Base-by-base conservation (phyloP, 1,139 yeast genomes). In the Schwanniomyces etchellsii region DNA sequence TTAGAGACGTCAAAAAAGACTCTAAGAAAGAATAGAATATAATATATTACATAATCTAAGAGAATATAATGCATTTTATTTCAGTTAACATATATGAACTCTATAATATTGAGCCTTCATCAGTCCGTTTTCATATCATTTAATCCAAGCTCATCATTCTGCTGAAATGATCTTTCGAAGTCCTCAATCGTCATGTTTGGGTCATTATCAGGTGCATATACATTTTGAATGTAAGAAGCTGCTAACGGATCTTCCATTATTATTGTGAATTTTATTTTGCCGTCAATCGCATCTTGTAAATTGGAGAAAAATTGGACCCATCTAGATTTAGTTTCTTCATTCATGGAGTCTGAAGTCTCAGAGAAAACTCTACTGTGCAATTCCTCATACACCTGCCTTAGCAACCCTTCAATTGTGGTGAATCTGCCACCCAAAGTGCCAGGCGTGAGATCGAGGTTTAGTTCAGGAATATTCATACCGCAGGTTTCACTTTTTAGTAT, bases 341-440 rank as follows among this genome's bases (percentile, higher is more conserved):
- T 91, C 96, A 91, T 88, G 5, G 96, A 83, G 52, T 91, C 98
- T 1, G 94, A 82, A 2, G 93, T 80, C 52, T 83, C 82, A 5
- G 86, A 73, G 54, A 84, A 85, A 7, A 91, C 95, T 56, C 94
- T 77, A 12, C 81, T 64, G 47, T 88, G 83, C 41, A 93, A 74
- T 57, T 91, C 98, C 38, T 86, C 96, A 44, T 77, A 68, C 13
- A 91, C 97, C 59, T 93, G 97, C 29, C 76, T 70, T 42, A 93
- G 64, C 37, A 93, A 70, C 37, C 99, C 99, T 63, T 91, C 98
- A 43, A 91, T 66, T 14, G 99, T 93, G 28, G 98, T 93, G 65
- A 93, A 93, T 52, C 98, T 75, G 33, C 99, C 98, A 38, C 99
- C 99, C 34, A 93, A 70, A 10, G 99, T 93, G 38, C 99, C 98